Percentiles rank a stretch among this genome's conserved stretches.
Conservation (phyloP, 768 basidiomycete genomes). For the Hebeloma cylindrosporum region DNA sequence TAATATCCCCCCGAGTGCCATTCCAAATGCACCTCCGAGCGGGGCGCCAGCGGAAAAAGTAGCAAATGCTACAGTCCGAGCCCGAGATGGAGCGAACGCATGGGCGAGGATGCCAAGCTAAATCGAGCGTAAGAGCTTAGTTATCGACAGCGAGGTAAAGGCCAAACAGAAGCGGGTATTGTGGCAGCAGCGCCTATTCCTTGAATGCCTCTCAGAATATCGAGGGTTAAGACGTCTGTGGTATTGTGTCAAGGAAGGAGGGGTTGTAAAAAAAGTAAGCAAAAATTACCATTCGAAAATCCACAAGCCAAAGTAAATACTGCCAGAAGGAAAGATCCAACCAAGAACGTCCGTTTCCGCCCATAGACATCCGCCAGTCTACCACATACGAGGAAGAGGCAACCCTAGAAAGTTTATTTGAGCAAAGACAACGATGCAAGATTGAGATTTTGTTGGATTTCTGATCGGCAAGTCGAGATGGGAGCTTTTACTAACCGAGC, state of each 20-base stretch:
- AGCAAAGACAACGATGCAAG: not conserved
- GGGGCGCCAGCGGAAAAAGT: slow-evolving; percentile 86
- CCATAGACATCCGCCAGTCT: slow-evolving; percentile 82
- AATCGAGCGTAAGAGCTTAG: not conserved
- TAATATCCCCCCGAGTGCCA: slow-evolving; percentile 65
- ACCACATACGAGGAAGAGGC: slow-evolving; percentile 73
- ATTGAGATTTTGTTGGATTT: not conserved
- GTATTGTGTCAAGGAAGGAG: not conserved
- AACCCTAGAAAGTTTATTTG: slow-evolving; percentile 50
- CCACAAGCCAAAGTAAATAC: slow-evolving; percentile 64
- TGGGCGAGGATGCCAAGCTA: slow-evolving; percentile 83
- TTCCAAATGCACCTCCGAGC: slow-evolving; percentile 72
- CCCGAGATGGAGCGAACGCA: slow-evolving; percentile 63
- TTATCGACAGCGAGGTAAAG: slow-evolving; percentile 2
- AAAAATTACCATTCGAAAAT: slow-evolving; percentile 49
- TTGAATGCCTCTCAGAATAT: slow-evolving; percentile 73
- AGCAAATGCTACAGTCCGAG: slow-evolving; percentile 77
- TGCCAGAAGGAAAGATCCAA: slow-evolving; percentile 54
- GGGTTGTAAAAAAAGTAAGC: not conserved
- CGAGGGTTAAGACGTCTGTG: slow-evolving; percentile 59
- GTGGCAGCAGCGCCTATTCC: slow-evolving; percentile 77
- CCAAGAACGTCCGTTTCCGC: slow-evolving; percentile 63
- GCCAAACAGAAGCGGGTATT: slow-evolving; percentile 65
- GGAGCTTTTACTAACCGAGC: slow-evolving; percentile 50
- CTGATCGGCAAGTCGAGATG: too few species aligned